A percentile compares a stretch with the other conserved stretches of the same genome.
These are phyloP conservation scores for Lentinula edodes DNA, from an alignment of 768 basidiomycete species.

Conservation along the genomic window DNA sequence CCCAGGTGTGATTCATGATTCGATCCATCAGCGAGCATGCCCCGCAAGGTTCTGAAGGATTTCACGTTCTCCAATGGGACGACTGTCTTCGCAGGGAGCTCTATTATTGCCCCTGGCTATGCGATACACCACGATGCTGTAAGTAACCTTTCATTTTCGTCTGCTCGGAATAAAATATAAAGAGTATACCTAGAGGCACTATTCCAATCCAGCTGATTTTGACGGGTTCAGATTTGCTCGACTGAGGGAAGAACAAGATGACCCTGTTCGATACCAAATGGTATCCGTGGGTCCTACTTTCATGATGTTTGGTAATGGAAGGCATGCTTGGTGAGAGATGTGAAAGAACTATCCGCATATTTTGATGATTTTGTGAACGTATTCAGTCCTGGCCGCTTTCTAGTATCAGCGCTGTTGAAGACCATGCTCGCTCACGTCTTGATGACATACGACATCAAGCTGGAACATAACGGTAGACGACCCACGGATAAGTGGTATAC, in stretches of 20 bases:
- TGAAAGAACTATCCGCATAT: background rate
- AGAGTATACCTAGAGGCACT: background rate
- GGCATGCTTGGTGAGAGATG: conserved; percentile 4
- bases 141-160: conserved; percentile 1
- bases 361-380: background rate
- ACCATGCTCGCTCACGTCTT: conserved; percentile 23
- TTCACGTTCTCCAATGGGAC: conserved; percentile 32
- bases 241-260: background rate
- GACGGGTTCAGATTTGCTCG: conserved; percentile 11
- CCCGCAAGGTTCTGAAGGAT: conserved; percentile 25
- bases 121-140: conserved; percentile 25
- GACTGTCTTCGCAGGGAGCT: conserved; percentile 23
- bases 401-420: conserved; percentile 23
- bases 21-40: conserved; percentile 16
- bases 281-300: background rate
- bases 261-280: conserved; percentile 1
- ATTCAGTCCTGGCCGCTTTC: conserved; percentile 19
- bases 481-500: conserved; percentile 26
- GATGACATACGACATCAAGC: conserved; percentile 24
- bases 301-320: conserved; percentile 6
- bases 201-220: background rate
- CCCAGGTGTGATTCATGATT: background rate
- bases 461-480: conserved; percentile 25
- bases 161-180: background rate
- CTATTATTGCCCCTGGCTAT: conserved; percentile 15